These are phyloP conservation scores for Carpinus viminea DNA, from an alignment of 306 rosid genomes.

Conservation along the genomic window DNA sequence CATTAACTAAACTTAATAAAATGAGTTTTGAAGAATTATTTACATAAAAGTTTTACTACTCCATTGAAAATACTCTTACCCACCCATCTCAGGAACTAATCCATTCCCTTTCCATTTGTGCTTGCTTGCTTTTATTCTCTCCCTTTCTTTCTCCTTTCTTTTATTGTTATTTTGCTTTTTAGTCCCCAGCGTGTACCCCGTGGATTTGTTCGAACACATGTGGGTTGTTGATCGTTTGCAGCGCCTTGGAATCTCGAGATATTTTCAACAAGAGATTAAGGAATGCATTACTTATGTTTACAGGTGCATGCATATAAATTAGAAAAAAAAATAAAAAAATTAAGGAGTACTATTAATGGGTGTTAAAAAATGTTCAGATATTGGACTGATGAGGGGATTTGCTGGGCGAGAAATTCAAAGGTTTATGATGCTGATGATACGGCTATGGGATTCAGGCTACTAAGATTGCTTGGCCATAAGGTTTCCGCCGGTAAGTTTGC, in stretches of 20 bases:
- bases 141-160: no score
- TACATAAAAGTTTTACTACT: no score
- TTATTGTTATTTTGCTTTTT: neutral
- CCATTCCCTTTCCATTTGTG: neutral
- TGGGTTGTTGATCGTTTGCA: constrained; percentile 85
- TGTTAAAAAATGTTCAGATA: constrained; percentile 35
- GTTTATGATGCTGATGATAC: constrained; percentile 86
- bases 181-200: constrained; percentile 89
- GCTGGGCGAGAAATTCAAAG: constrained; percentile 80
- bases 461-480: constrained; percentile 61
- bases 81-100: neutral
- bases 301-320: constrained; percentile 40
- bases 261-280: constrained; percentile 56
- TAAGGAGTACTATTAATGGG: neutral
- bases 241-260: constrained; percentile 78
- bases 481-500: constrained; percentile 59
- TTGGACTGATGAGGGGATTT: constrained; percentile 77
- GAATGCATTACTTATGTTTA: constrained; percentile 58
- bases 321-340: neutral
- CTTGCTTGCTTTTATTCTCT: neutral
- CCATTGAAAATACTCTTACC: no score
- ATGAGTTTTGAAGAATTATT: no score
- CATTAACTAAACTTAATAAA: no score
- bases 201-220: constrained; percentile 81
- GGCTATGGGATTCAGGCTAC: constrained; percentile 81